Conservation (phyloP, 2,329 filamentous ascomycete genomes). For the Colletotrichum costaricense region DNA sequence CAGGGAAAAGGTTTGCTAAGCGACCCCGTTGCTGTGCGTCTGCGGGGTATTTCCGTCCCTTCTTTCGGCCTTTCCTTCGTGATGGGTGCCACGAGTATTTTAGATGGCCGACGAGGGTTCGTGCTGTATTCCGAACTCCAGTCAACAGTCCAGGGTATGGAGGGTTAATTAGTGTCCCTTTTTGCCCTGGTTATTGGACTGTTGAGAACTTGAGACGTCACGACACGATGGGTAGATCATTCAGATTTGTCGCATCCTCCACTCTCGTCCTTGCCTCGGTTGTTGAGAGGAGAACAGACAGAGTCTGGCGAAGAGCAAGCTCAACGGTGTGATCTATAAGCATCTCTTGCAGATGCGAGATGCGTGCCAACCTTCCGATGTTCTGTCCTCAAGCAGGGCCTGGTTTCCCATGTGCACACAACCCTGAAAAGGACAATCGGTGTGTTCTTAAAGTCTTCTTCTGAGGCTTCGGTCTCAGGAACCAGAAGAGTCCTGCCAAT, state of each 20-base stretch:
- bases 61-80: constrained; percentile 22
- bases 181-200: neutral
- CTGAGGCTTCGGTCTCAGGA: constrained; percentile 14
- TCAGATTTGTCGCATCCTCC: neutral
- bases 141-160: neutral
- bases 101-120: too few relatives aligned
- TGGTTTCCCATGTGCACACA: neutral
- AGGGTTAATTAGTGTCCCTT: neutral
- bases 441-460: constrained; percentile 8
- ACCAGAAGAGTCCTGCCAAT: neutral
- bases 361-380: neutral
- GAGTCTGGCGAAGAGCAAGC: neutral
- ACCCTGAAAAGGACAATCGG: constrained; percentile 7
- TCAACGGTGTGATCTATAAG: constrained; percentile 2
- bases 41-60: constrained; percentile 30
- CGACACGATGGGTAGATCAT: neutral
- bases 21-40: constrained; percentile 21
- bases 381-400: neutral
- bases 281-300: neutral
- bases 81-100: constrained; percentile 18
- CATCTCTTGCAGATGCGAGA: constrained; percentile 12
- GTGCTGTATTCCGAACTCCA: too few relatives aligned
- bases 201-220: neutral
- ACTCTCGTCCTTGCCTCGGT: neutral
- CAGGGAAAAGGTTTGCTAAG: constrained; percentile 21